phyloP scores from a whole-genome alignment of 305 asterid genomes.

The Fraxinus sp. region DNA sequence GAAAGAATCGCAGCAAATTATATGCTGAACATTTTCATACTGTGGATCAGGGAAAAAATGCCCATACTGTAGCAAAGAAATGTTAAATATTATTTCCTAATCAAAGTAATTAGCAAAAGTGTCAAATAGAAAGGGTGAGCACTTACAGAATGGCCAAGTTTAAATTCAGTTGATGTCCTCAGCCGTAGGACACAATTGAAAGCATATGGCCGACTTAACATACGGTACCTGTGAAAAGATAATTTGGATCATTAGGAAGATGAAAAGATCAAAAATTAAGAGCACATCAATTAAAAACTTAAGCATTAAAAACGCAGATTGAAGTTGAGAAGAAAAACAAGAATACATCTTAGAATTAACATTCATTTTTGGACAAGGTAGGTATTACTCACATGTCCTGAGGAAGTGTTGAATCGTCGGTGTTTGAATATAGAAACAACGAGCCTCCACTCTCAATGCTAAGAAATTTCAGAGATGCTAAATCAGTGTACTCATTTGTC shows the following conservation, averaged over 20 bases:
- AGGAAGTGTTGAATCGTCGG: constrained; percentile 98
- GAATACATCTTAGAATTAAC: constrained; percentile 20
- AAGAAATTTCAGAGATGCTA: constrained; percentile 92
- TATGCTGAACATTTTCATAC: constrained; percentile 93
- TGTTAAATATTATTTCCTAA: constrained; percentile 31
- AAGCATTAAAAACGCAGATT: neutral
- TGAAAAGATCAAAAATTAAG: constrained; percentile 9
- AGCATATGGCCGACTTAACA: constrained; percentile 92
- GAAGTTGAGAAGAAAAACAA: neutral
- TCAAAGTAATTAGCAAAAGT: constrained; percentile 10
- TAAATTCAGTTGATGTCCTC: constrained; percentile 89
- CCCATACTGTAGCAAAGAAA: constrained; percentile 74
- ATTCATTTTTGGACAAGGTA: constrained; percentile 23
- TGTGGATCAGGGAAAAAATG: constrained; percentile 98
- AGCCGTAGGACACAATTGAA: constrained; percentile 88
- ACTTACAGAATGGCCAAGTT: constrained; percentile 81
- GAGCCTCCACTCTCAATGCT: constrained; percentile 99
- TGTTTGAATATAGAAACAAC: constrained; percentile 78
- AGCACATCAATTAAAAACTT: neutral
- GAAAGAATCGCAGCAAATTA: constrained; percentile 90
- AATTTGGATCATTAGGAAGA: constrained; percentile 31
- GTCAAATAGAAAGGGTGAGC: constrained; percentile 18
- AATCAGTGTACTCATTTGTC: constrained; percentile 95
- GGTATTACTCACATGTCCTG: constrained; percentile 86
- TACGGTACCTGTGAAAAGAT: constrained; percentile 80